These are phyloP conservation scores for Umbelopsis vinacea DNA, from an alignment of 192 early-diverging fungal genomes.

Conservation along the genomic window DNA sequence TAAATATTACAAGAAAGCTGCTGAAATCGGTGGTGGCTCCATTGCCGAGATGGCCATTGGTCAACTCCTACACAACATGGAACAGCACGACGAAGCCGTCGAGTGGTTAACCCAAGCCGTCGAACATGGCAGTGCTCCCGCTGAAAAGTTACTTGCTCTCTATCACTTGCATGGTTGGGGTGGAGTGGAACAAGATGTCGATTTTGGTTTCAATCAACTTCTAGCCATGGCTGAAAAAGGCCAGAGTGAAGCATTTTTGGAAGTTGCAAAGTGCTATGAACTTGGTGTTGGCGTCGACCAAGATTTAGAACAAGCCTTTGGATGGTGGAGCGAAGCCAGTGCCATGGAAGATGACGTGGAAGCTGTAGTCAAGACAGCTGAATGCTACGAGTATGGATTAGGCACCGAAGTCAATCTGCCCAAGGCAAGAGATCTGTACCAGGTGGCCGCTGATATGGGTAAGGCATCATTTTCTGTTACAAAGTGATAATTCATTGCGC, in stretches of 20 bases:
- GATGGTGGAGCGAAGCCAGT: constrained; percentile 40
- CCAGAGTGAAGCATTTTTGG: constrained; percentile 30
- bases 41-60: constrained; percentile 36
- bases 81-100: constrained; percentile 28
- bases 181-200: constrained; percentile 23
- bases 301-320: constrained; percentile 30
- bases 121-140: constrained; percentile 15
- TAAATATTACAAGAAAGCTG: constrained; percentile 32
- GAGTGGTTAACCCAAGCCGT: constrained; percentile 21
- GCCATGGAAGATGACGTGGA: constrained; percentile 31
- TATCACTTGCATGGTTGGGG: constrained; percentile 41
- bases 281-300: constrained; percentile 30
- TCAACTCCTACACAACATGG: constrained; percentile 29
- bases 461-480: background rate
- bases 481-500: background rate
- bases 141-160: constrained; percentile 30
- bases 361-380: constrained; percentile 30
- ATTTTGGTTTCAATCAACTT: constrained; percentile 25
- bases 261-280: constrained; percentile 43
- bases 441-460: constrained; percentile 35
- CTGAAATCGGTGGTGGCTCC: constrained; percentile 18
- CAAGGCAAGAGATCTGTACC: constrained; percentile 30
- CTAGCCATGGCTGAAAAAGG: constrained; percentile 29
- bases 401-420: constrained; percentile 22
- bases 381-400: constrained; percentile 33